Conservation (phyloP, 352 stramenopile species). For the Globisporangium rhizosaccharum region DNA sequence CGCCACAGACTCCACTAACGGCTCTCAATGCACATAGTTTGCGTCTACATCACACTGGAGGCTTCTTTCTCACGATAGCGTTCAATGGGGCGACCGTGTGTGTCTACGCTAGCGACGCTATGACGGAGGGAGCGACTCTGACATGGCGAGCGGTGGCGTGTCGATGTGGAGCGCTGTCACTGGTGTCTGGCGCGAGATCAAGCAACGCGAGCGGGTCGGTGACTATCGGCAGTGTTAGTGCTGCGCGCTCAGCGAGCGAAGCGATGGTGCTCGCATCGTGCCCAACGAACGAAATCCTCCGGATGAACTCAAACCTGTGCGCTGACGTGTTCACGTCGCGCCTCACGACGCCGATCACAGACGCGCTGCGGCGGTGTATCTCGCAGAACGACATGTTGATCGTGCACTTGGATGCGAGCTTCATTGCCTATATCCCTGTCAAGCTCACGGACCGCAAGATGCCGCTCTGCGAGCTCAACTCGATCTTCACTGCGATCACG, state of each 20-base stretch:
- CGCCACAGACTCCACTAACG: too few relatives aligned
- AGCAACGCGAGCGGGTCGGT: too few relatives aligned
- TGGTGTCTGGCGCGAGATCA: too few relatives aligned
- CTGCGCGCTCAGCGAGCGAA: constrained; percentile 48
- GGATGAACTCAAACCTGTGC: constrained; percentile 95
- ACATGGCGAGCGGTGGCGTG: too few relatives aligned
- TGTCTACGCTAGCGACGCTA: too few relatives aligned
- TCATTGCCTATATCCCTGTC: constrained; percentile 85
- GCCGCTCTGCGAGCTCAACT: constrained; percentile 97
- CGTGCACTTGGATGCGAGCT: constrained; percentile 74
- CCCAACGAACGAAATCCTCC: constrained; percentile 91
- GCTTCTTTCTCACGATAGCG: too few relatives aligned
- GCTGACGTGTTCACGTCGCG: constrained; percentile 99
- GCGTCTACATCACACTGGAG: too few relatives aligned
- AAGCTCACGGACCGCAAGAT: constrained; percentile 93
- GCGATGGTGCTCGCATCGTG: constrained; percentile 97
- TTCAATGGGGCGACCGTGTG: too few relatives aligned
- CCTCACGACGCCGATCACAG: constrained; percentile 98
- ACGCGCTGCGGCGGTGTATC: constrained; percentile 98
- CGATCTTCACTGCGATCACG: constrained; percentile 99
- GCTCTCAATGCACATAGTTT: too few relatives aligned
- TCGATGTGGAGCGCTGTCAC: too few relatives aligned
- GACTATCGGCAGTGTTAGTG: background rate
- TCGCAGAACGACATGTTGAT: constrained; percentile 89
- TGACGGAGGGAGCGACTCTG: too few relatives aligned